Conservation (phyloP, 129 eudicot genomes). For the Ambrosia artemisiifolia region DNA sequence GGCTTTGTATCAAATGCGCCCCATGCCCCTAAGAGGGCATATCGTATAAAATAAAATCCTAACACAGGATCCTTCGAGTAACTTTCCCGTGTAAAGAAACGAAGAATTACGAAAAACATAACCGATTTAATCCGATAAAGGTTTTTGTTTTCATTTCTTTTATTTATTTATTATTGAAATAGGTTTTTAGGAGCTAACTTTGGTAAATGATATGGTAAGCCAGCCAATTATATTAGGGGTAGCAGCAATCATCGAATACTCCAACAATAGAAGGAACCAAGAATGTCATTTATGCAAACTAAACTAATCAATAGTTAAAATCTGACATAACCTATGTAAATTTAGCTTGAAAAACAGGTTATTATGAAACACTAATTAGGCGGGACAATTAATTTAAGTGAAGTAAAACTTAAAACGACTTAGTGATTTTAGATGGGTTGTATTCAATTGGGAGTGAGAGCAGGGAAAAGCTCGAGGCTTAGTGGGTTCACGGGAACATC, state of each 20-base stretch:
- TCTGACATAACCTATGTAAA: constrained; percentile 6
- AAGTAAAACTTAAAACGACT: no score
- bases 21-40: neutral
- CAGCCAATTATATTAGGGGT: constrained; percentile 93
- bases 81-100: constrained; percentile 91
- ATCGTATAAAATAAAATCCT: constrained; percentile 88
- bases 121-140: neutral
- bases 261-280: constrained; percentile 31
- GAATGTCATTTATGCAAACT: neutral
- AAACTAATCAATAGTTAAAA: neutral
- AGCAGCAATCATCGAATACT: constrained; percentile 97
- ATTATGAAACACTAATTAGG: no score
- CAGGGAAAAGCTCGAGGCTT: no score
- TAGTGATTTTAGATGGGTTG: no score
- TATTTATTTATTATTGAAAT: neutral
- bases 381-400: no score
- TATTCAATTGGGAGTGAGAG: no score
- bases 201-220: constrained; percentile 87
- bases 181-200: constrained; percentile 43
- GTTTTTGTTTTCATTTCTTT: neutral
- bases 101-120: constrained; percentile 43
- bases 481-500: no score
- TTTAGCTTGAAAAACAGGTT: neutral
- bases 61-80: constrained; percentile 92
- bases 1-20: neutral